phyloP scores from a whole-genome alignment of 805 yeast genomes.

The Candida suzukii region DNA sequence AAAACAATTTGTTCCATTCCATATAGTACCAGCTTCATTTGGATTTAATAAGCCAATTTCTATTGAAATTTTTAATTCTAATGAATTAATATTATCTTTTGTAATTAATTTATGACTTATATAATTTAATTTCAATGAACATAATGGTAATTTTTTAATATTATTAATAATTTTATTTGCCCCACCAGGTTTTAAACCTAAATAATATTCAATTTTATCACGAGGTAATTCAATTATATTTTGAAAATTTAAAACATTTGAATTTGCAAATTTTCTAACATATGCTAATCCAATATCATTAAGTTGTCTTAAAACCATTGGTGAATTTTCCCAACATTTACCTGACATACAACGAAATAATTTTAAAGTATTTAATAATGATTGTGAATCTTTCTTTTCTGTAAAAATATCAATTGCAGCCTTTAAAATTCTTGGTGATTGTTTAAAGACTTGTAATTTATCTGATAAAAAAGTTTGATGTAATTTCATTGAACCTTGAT shows the following conservation, averaged over 20 bases:
- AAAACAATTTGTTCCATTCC: conserved; percentile 8
- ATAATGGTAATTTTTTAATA: conserved; percentile 27
- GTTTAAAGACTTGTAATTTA: conserved; percentile 34
- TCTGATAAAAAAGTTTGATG: conserved; percentile 37
- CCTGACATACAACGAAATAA: conserved; percentile 35
- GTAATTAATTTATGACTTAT: conserved; percentile 18
- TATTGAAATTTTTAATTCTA: conserved; percentile 20
- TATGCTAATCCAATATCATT: conserved; percentile 37
- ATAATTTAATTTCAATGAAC: conserved; percentile 1
- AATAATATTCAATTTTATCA: conserved; percentile 31
- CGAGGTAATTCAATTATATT: conserved; percentile 24
- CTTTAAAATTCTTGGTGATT: conserved; percentile 33
- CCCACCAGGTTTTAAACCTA: conserved; percentile 33
- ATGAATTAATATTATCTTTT: conserved; percentile 3
- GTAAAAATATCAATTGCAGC: conserved; percentile 38
- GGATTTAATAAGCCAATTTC: conserved; percentile 22
- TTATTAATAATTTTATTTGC: conserved; percentile 31
- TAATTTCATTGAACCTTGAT: conserved; percentile 31
- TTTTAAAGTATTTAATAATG: conserved; percentile 31
- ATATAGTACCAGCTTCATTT: conserved; percentile 7
- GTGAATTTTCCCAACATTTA: conserved; percentile 43
- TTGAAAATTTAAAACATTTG: conserved; percentile 25
- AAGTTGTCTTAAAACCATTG: conserved; percentile 39
- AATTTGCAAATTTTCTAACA: conserved; percentile 30
- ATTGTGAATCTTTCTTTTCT: conserved; percentile 33